Evolutionary conservation across 257 asterid species (phyloP), one percentile per base, ranked within the genome.

Genomic region (Voacanga thouarsii): DNA sequence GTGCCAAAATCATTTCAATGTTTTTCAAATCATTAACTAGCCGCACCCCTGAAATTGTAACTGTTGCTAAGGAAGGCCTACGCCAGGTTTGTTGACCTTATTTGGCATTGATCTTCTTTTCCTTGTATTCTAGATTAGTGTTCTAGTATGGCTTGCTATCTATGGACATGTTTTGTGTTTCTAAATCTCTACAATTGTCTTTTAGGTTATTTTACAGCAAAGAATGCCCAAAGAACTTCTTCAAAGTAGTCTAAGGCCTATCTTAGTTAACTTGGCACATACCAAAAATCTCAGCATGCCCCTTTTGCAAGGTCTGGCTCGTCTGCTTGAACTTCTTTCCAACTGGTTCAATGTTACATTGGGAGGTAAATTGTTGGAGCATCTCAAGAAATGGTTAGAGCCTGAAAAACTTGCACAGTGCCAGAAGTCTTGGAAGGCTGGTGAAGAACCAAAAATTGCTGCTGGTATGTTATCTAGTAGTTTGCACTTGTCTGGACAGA

Each of bases 341-440:
- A 96, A 86, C 82, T 96, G 99, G 99, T 96, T 96, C 87, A 96
- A 93, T 86, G 97, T 96, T 79, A 96, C 99, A 83, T 87, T 96
- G 83, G 99, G 99, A 80, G 98, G 98, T 74, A 96, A 96, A 85
- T 85, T 96, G 89, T 88, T 96, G 89, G 99, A 96, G 87, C 99
- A 96, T 88, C 98, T 96, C 56, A 93, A 87, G 85, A 96, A 96
- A 88, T 96, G 99, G 99, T 88, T 96, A 89, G 99, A 96, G 84
- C 99, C 99, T 79, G 99, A 96, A 79, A 96, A 96, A 82, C 97
- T 96, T 57, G 98, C 96, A 18, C 91, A 74, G 89, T 86, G 94
- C 80, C 99, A 92, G 88, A 96, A 96, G 87, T 83, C 97, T n/a
- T 96, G 99, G 99, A 96, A 96, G 89, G 93, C 99, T 87, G 99